These are phyloP conservation scores for Fraxinus sp. DNA, from an alignment of 305 asterid genomes.

Conservation along the genomic window DNA sequence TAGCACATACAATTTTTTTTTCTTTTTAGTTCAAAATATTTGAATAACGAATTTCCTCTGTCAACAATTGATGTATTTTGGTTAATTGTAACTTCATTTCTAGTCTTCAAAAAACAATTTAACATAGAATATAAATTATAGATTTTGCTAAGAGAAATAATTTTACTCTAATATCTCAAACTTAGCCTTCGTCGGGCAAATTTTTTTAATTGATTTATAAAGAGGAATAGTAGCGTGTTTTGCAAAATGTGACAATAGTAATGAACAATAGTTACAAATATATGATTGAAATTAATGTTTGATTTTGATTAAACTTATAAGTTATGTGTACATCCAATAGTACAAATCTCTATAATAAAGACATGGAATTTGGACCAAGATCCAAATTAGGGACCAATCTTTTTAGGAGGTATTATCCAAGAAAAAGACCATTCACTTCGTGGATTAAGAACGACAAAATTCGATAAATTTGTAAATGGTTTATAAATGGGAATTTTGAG, in stretches of 20 bases:
- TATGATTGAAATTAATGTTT: background rate
- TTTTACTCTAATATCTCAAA: background rate
- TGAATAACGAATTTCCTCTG: background rate
- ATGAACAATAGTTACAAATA: background rate
- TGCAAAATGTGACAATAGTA: background rate
- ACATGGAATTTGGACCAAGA: background rate
- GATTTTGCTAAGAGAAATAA: background rate
- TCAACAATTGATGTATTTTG: background rate
- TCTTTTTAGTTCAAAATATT: background rate
- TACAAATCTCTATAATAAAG: background rate
- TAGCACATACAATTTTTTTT: background rate
- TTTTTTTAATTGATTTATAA: background rate
- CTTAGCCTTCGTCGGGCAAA: background rate
- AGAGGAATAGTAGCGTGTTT: background rate
- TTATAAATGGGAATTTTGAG: background rate
- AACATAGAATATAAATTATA: background rate
- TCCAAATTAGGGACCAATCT: conserved; percentile 4
- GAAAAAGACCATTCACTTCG: background rate
- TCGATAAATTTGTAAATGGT: background rate
- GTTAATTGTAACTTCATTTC: background rate
- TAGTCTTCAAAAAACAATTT: background rate
- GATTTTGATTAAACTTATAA: background rate
- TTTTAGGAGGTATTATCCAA: background rate
- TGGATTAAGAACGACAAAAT: background rate
- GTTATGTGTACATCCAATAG: background rate